Percentiles rank a stretch among this genome's conserved stretches.
Conservation (phyloP, 306 rosid species). For the Pyrus pyrifolia region DNA sequence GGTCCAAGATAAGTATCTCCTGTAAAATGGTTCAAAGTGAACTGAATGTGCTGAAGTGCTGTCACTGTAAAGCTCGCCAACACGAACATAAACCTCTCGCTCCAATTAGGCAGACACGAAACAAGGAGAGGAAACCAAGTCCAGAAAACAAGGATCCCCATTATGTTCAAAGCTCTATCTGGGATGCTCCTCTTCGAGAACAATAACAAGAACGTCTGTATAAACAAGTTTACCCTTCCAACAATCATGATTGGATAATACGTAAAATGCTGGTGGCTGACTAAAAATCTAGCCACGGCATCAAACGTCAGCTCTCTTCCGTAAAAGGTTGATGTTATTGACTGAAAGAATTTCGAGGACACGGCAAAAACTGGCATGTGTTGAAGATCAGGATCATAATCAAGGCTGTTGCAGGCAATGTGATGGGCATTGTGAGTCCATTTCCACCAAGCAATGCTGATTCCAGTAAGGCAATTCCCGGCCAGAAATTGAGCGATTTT, state of each 20-base stretch:
- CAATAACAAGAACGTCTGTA: slow-evolving; percentile 58
- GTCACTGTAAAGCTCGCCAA: slow-evolving; percentile 50
- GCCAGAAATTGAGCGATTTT: slow-evolving; percentile 50
- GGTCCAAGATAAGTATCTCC: slow-evolving; percentile 55
- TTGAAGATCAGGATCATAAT: slow-evolving; percentile 83
- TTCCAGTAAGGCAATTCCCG: slow-evolving; percentile 82
- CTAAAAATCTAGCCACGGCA: slow-evolving; percentile 51
- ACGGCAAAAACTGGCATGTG: slow-evolving; percentile 83
- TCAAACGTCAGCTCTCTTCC: slow-evolving; percentile 62
- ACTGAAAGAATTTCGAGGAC: slow-evolving; percentile 44
- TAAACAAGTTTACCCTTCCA: slow-evolving; percentile 60
- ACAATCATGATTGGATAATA: slow-evolving; percentile 62
- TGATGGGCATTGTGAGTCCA: slow-evolving; percentile 97
- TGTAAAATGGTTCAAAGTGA: slow-evolving; percentile 65
- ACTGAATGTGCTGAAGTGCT: slow-evolving; percentile 61
- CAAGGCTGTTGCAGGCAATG: slow-evolving; percentile 75
- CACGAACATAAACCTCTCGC: slow-evolving; percentile 65
- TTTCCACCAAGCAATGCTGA: slow-evolving; percentile 96
- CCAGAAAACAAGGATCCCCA: slow-evolving; percentile 69
- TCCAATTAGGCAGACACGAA: slow-evolving; percentile 58
- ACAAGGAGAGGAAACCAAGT: slow-evolving; percentile 76
- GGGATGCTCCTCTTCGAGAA: slow-evolving; percentile 41
- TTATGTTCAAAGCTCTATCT: slow-evolving; percentile 52
- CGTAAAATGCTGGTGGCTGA: slow-evolving; percentile 75
- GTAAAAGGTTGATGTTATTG: slow-evolving; percentile 53